Base-by-base conservation (phyloP, 805 yeast species). In the Cyberlindnera samutprakarnensis region DNA sequence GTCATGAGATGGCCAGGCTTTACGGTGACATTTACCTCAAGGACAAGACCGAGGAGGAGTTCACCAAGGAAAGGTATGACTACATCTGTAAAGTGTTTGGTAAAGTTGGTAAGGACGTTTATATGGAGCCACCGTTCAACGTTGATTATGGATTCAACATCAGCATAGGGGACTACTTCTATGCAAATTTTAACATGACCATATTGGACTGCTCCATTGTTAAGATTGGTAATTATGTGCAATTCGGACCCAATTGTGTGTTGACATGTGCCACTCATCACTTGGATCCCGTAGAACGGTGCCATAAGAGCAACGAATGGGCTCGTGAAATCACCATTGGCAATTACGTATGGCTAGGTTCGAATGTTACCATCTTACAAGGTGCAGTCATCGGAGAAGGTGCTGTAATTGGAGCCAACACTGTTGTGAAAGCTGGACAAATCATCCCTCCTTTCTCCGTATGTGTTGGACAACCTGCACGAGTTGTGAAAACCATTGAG, bases 131-230 rank as follows among this genome's bases (percentile, higher is more conserved):
- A 2, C 85, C 85, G 6, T 67, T 73, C 44, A 59, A 41, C 38
- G 71, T 76, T 25, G 88, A 81, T 51, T 80, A 78, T 46, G 90
- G 88, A 0, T 69, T 61, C 51, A 81, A 80, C 53, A 58, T 70
- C 23, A 52, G 49, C 12, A 41, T 78, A 13, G 88, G 86, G 2
- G 68, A 75, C 36, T 51, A 57, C 18, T 72, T 76, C 51, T 80
- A 75, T 46, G 62, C 70, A 22, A 81, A 81, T 54, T 75, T 71
- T 65, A 73, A 72, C 37, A 34, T 56, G 13, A 49, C 56, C 1
- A 56, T 78, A 30, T 57, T 81, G 25, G 88, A 81, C 51, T 69
- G 77, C 42, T 65, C 79, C 0, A 43, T 75, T 23, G 73, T 81
- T 24, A 66, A 57, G 13, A 65, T 81, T 35, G 88, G 90, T 7